Conservation (phyloP, 2,329 filamentous ascomycete species). For the Ascochyta lentis region DNA sequence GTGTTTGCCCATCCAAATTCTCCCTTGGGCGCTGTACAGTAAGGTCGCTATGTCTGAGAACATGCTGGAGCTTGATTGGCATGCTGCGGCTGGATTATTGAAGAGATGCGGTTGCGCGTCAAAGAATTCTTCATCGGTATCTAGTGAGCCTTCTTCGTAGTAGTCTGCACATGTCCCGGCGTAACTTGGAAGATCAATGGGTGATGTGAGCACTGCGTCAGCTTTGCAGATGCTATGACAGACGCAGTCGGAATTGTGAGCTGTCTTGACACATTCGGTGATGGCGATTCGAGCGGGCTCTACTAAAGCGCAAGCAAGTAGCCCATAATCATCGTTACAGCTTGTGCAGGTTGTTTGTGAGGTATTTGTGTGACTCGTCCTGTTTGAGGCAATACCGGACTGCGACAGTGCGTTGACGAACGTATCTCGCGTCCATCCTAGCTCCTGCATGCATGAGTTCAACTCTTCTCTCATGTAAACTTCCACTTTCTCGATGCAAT, state of each 20-base stretch:
- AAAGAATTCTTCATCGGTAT: constrained; percentile 5
- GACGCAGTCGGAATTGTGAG: constrained; percentile 9
- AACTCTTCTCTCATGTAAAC: constrained; percentile 10
- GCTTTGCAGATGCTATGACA: background rate
- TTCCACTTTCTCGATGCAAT: constrained; percentile 15
- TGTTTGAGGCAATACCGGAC: too few relatives aligned
- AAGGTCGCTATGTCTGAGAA: constrained; percentile 17
- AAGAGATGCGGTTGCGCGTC: constrained; percentile 8
- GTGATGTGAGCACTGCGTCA: background rate
- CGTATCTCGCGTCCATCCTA: background rate
- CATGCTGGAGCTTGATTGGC: background rate
- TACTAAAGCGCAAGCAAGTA: constrained; percentile 11
- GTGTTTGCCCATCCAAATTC: constrained; percentile 14
- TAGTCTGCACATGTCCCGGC: background rate
- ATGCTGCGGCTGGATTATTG: background rate
- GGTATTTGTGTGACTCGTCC: too few relatives aligned
- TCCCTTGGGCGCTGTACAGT: constrained; percentile 21
- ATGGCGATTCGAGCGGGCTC: constrained; percentile 17
- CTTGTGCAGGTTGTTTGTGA: background rate
- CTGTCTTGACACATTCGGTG: constrained; percentile 16
- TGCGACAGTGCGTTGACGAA: background rate
- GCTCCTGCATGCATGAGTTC: background rate
- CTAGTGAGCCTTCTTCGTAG: background rate
- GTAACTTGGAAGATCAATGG: background rate
- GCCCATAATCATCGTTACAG: constrained; percentile 5